Base-by-base conservation (phyloP, 2,329 filamentous ascomycete genomes). In the Nigrospora sphaerica region DNA sequence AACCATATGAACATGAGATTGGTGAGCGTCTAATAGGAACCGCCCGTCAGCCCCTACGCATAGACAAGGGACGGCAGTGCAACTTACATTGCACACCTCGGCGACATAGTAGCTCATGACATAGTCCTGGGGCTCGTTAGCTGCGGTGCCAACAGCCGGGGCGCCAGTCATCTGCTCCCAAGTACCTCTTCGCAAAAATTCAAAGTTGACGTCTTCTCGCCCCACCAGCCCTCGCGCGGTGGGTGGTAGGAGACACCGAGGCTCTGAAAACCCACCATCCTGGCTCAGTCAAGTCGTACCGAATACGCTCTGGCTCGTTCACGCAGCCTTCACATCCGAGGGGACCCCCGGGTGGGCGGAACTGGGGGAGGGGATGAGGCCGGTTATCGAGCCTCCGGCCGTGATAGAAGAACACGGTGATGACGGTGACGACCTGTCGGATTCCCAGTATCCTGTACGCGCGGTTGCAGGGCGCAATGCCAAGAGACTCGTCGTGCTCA, bases 1-100 rank as follows among this genome's bases (percentile, higher is more conserved):
- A 95, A 77, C 63, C 77, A 86, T 56, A 95, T 73, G 65, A 95
- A 95, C 19, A 93, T 70, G 3, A 86, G 63, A 63, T 95, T 95
- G 32, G 89, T 95, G 32, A 91, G 58, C 4, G 88, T 87, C 66
- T 87, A 68, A 49, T 67, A 57, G 17, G 63, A 51, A 52, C 66
- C 43, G 51, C 52, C 53, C 32, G 28, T 43, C 16, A 34, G 42
- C 44, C 16, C 31, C 35, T 47, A 19, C 39, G 23, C 23, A 12
- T 42, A 19, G 32, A 28, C 23, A 28, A 28, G 5, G 23, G 10
- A 28, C 23, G 23, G 23, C 7, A 28, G 4, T 39, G 48, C 36
- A 33, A 28, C 62, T 54, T 52, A 71, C 69, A 61, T 85, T 92
- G 60, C 89, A 78, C 39, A 91, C 81, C 61, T 91, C 87, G 33